phyloP scores from a whole-genome alignment of 225 moss, liverwort and hornwort species.

The Marchantia polymorpha region DNA sequence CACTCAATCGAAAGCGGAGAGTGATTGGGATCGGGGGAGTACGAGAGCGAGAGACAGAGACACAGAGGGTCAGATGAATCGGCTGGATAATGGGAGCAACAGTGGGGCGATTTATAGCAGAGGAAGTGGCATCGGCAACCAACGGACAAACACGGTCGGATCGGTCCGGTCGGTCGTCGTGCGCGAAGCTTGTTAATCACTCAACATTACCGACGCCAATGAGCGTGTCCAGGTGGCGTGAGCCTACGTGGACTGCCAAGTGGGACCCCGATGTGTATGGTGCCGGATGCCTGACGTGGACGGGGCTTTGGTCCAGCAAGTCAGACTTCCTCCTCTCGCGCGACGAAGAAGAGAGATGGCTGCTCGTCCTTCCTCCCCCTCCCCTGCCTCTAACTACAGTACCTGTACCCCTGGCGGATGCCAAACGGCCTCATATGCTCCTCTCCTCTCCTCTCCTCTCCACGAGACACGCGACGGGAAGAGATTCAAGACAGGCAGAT shows the following conservation, averaged over 20 bases:
- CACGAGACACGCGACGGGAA: too few species aligned
- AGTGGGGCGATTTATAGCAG: background rate
- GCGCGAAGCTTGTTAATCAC: background rate
- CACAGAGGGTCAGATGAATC: background rate
- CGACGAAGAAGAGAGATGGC: too few species aligned
- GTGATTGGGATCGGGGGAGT: too few species aligned
- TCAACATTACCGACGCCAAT: constrained; percentile 1
- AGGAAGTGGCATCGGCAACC: background rate
- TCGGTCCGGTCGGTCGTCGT: background rate
- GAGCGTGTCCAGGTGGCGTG: background rate
- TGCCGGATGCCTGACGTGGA: background rate
- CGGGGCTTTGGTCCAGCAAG: background rate
- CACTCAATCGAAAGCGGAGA: too few species aligned
- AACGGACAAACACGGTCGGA: constrained; percentile 16
- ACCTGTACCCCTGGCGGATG: too few species aligned
- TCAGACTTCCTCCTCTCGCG: background rate
- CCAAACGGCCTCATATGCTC: too few species aligned
- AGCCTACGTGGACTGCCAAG: background rate
- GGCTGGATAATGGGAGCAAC: background rate
- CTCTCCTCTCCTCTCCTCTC: too few species aligned
- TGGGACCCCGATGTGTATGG: background rate
- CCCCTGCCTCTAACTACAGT: too few species aligned
- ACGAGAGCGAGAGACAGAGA: too few species aligned
- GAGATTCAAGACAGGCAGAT: too few species aligned
- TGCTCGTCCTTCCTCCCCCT: too few species aligned